Evolutionary conservation across 116 monocot genomes (phyloP).

Genomic region (Posidonia oceanica): DNA sequence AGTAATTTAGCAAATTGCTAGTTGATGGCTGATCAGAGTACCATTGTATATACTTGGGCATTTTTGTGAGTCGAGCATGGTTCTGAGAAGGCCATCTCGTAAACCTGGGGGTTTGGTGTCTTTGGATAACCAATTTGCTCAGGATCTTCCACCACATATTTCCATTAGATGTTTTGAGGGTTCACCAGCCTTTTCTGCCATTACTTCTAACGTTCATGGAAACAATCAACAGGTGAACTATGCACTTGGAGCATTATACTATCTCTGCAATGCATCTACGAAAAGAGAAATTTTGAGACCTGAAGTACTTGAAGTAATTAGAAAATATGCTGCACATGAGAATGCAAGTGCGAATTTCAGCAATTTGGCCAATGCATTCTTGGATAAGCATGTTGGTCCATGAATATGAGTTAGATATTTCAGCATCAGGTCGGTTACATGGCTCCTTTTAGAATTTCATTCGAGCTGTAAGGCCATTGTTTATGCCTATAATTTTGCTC

Average conservation of each 20-base stretch:
- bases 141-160: no score
- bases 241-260: conserved; percentile 78
- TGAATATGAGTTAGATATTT: background rate
- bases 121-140: no score
- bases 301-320: conserved; percentile 57
- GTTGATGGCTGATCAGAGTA: no score
- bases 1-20: no score
- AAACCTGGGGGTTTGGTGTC: no score
- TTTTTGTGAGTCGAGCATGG: no score
- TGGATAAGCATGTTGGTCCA: conserved; percentile 44
- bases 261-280: conserved; percentile 62
- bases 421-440: background rate
- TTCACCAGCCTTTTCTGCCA: background rate
- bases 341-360: conserved; percentile 46
- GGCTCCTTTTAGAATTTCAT: background rate
- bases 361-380: conserved; percentile 79
- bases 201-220: no score
- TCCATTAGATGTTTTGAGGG: no score
- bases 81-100: no score
- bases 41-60: no score
- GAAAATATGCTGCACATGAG: conserved; percentile 56
- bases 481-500: no score
- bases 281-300: conserved; percentile 73
- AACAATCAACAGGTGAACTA: conserved; percentile 49
- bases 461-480: no score